A percentile compares a stretch with the other conserved stretches of the same genome.
Conservation (phyloP, 495 filamentous ascomycete genomes). For the Lophiostoma macrostomum region DNA sequence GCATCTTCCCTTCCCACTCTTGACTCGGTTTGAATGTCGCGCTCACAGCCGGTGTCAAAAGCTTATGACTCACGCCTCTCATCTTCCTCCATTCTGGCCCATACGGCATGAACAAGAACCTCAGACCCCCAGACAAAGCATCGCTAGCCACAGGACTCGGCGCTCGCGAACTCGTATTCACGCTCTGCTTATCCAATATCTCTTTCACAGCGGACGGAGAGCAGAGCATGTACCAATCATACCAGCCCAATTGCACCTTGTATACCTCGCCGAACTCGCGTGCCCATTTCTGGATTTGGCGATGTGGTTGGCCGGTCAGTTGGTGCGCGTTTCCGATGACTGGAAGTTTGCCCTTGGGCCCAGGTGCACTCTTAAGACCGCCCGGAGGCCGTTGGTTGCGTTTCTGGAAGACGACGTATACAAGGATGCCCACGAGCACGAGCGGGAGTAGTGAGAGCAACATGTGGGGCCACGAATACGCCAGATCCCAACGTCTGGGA, state of each 20-base stretch:
- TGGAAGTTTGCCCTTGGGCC: slow-evolving; percentile 15
- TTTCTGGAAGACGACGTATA: slow-evolving; percentile 4
- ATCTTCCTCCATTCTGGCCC: slow-evolving; percentile 22
- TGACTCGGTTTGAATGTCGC: slow-evolving; percentile 29
- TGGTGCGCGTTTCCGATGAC: slow-evolving; percentile 28
- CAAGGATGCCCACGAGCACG: slow-evolving; percentile 1
- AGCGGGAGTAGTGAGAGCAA: slow-evolving; percentile 8
- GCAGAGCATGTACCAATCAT: slow-evolving; percentile 33
- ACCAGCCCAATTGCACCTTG: slow-evolving; percentile 25
- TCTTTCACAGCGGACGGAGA: slow-evolving; percentile 29
- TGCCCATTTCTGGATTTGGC: slow-evolving; percentile 16
- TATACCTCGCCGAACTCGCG: slow-evolving; percentile 26
- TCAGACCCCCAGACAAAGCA: slow-evolving; percentile 23
- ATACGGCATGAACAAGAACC: slow-evolving; percentile 32
- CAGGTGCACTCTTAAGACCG: slow-evolving; percentile 11
- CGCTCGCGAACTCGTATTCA: slow-evolving; percentile 9
- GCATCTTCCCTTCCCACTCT: slow-evolving; percentile 25
- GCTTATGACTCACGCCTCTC: slow-evolving; percentile 21
- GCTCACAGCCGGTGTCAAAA: slow-evolving; percentile 24
- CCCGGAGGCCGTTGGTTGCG: slow-evolving; percentile 3
- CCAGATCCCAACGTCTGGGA: too few relatives aligned
- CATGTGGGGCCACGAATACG: slow-evolving; percentile 33
- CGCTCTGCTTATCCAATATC: slow-evolving; percentile 26
- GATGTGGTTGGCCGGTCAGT: slow-evolving; percentile 20
- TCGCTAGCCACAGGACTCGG: slow-evolving; percentile 25